Percentiles rank a stretch among this genome's conserved stretches.
phyloP scores from a whole-genome alignment of 1,139 yeast genomes.

The Nadsonia commutata region DNA sequence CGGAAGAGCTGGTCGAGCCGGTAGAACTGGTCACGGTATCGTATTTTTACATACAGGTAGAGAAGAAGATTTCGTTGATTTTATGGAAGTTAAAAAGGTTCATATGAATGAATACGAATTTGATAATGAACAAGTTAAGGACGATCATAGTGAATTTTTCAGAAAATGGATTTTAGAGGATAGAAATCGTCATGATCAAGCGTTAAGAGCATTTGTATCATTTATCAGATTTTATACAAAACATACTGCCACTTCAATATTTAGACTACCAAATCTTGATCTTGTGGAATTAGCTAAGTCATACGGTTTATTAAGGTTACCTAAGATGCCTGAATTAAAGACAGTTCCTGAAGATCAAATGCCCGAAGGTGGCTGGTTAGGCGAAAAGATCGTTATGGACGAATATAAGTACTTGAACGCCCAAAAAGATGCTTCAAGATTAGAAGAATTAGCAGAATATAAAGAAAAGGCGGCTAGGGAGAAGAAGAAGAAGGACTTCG shows the following conservation, averaged over 20 bases:
- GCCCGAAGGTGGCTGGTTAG: slow-evolving; percentile 53
- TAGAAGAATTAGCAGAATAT: slow-evolving; percentile 40
- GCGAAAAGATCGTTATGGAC: slow-evolving; percentile 44
- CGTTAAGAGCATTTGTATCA: slow-evolving; percentile 69
- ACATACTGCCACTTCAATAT: slow-evolving; percentile 84
- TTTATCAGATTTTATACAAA: slow-evolving; percentile 73
- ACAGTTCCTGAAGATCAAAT: slow-evolving; percentile 30
- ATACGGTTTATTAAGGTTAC: slow-evolving; percentile 72
- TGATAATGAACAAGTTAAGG: slow-evolving; percentile 9
- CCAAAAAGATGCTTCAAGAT: slow-evolving; percentile 47
- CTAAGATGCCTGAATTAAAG: slow-evolving; percentile 85
- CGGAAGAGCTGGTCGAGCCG: slow-evolving; percentile 90
- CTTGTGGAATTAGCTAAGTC: slow-evolving; percentile 56
- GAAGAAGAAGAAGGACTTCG: slow-evolving; percentile 9
- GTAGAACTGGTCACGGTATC: slow-evolving; percentile 64
- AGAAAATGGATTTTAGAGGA: slow-evolving; percentile 54
- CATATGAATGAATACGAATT: slow-evolving; percentile 29
- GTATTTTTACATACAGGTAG: slow-evolving; percentile 56
- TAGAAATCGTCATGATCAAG: slow-evolving; percentile 66
- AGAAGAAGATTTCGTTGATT: slow-evolving; percentile 72
- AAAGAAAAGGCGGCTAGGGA: slow-evolving; percentile 8
- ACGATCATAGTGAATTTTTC: slow-evolving; percentile 8
- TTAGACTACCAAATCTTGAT: slow-evolving; percentile 58
- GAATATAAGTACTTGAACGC: slow-evolving; percentile 47
- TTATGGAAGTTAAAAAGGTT: slow-evolving; percentile 63